Base-by-base conservation (phyloP, 2,329 filamentous ascomycete genomes). In the Exserohilum turcica region DNA sequence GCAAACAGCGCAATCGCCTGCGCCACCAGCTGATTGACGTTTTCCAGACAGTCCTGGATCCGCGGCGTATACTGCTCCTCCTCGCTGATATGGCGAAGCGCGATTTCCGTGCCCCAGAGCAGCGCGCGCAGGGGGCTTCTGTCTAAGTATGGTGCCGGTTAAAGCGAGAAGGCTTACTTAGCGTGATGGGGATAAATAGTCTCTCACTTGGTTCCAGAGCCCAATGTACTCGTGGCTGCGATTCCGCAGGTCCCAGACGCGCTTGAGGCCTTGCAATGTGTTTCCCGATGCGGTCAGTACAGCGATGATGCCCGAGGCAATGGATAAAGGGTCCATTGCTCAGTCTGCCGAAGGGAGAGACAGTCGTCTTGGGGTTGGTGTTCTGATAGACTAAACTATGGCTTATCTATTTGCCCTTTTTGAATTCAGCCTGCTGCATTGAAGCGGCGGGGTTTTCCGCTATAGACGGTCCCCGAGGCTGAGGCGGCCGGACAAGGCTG, bases 211-310 rank as follows among this genome's bases (percentile, higher is more conserved):
- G 19, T 51, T 27, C 39, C 39, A 45, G n/a, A 51, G 35, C 16
- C 33, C 27, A 15, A 21, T n/a, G 28, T 46, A 55, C 12, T 50
- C 46, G 19, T 46, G 38, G 10, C 45, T 39, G 33, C 52, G 52
- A 43, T 55, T 33, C 2, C 42, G 46, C n/a, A 55, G 42, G 12
- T 42, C 37, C 32, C 46, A 42, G 12, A 50, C 9, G n/a, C 47
- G 46, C 10, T 55, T 42, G 8, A 55, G n/a, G 35, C 52, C 52
- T 47, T 55, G 29, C 15, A 46, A 5, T 2, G 47, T 47, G 16
- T 55, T 21, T 31, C 52, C 42, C 6, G 46, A 50, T 12, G 47
- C 42, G 9, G 46, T 47, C 32, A 55, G 42, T 6, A 55, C 31
- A 9, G 53, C 48, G 5, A 56, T 24, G 13, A 51, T 39, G 27